Evolutionary conservation across 139 green algal genomes (phyloP), one percentile per base, ranked within the genome.

Genomic region (Ettlia oleoabundans): DNA sequence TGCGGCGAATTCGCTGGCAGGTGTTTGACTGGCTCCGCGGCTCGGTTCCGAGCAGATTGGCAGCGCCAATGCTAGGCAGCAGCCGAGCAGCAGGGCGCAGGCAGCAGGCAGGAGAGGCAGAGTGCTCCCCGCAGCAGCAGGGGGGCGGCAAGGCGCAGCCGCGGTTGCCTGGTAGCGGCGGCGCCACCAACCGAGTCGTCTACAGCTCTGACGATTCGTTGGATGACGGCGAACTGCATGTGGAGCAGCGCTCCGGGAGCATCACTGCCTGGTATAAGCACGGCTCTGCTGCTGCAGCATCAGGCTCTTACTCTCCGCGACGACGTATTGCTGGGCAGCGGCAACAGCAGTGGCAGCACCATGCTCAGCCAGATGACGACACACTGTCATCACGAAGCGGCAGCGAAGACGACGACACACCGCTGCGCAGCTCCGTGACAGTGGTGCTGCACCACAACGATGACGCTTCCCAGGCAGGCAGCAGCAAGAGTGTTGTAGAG

Each of bases 121-220:
- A 58, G 15, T 58, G 15, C 47, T 10, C 10, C 15, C 13, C 15
- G 10, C 13, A 58, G 47, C 47, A 28, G 55, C 55, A 5, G 55
- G 18, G 18, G 5, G 21, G 55, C 5, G 5, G 55, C 18, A n/a
- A n/a, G 21, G 21, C 5, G 15, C 18, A 28, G 55, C 55, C 55
- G 55, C 47, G 13, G 47, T 15, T 15, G 47, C 47, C 47, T 24
- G 47, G 47, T 15, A 58, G 47, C 67, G 40, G 55, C 22, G 42
- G n/a, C 69, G 6, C 71, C 32, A 26, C 30, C 32, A 35, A 65
- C 35, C 28, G 52, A 18, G 19, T 80, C 24, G 19, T 51, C 35
- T 69, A 52, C 73, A 69, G 73, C 73, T 55, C 51, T 8, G 73
- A 80, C 28, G 52, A 68, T 8, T 51, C 47, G 30, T 33, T 78